Base-by-base conservation (phyloP, 2,329 filamentous ascomycete species). In the Ustulina deusta region DNA sequence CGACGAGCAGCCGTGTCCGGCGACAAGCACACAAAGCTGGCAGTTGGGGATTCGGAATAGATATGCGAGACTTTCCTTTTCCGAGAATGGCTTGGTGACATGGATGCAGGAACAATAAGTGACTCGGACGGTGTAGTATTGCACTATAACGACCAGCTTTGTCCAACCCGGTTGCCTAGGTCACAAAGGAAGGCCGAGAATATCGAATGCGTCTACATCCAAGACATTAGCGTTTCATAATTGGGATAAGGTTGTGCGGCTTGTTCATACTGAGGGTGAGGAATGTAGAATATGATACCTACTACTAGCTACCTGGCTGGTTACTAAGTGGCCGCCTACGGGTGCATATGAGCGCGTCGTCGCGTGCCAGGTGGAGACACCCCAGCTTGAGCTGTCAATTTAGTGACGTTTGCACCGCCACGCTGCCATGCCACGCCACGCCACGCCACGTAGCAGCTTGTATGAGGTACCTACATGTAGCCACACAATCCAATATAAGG, bases 11-110 rank as follows among this genome's bases (percentile, higher is more conserved):
- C 74, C 74, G 74, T 63, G 74, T 75, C 64, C 74, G 71, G 74
- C 65, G 63, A 69, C 36, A 61, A 48, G 54, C 58, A 71, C 67
- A 74, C 73, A 75, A 75, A 75, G 69, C 49, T 68, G 58, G 63
- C 15, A 49, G 54, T 62, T 67, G 68, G 69, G 68, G 69, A 66
- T 68, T 73, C 69, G 49, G 60, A 68, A 66, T 15, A 65, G 63
- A 68, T 54, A 57, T 63, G 69, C 32, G 60, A 69, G 64, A 66
- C 58, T 66, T 73, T 75, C 74, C 71, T 72, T 60, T 74, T 75
- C 71, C 73, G 72, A 73, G 71, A 69, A 71, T 70, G 70, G 68
- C 17, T 67, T 68, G 52, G 61, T 69, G 52, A 70, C 69, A 74
- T 70, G 69, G 59, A 49, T 54, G 56, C 71, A 68, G 69, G 63